phyloP scores from a whole-genome alignment of 1,139 yeast species.

The Candida sanyaensis region DNA sequence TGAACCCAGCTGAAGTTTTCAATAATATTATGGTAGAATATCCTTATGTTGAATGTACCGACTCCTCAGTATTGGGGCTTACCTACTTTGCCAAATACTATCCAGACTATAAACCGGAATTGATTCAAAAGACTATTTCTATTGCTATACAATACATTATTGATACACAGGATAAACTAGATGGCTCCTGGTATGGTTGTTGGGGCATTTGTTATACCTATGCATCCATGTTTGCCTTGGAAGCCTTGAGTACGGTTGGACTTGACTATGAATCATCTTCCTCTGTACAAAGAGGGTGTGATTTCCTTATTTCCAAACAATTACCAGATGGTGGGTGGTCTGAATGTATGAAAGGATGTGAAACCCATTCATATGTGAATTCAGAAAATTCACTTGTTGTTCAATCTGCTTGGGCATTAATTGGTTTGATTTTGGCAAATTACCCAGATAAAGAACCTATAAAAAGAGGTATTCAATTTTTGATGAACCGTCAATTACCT shows the following conservation, averaged over 20 bases:
- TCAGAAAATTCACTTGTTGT: conserved; percentile 67
- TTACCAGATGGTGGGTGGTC: conserved; percentile 96
- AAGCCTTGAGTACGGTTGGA: conserved; percentile 78
- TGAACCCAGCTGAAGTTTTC: conserved; percentile 97
- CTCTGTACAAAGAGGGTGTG: conserved; percentile 75
- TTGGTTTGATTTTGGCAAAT: conserved; percentile 76
- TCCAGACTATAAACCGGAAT: conserved; percentile 62
- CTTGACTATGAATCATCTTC: conserved; percentile 61
- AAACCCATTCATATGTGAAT: conserved; percentile 74
- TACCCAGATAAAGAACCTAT: conserved; percentile 74
- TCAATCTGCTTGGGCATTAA: conserved; percentile 92
- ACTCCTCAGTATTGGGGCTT: conserved; percentile 87
- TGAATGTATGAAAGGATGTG: conserved; percentile 83
- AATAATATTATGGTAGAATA: conserved; percentile 98
- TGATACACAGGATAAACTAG: conserved; percentile 57
- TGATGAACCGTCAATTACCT: conserved; percentile 66
- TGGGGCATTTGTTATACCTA: conserved; percentile 98
- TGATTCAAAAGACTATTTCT: conserved; percentile 66
- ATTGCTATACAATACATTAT: conserved; percentile 76
- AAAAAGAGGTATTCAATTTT: conserved; percentile 59
- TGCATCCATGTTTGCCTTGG: conserved; percentile 98
- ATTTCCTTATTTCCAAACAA: conserved; percentile 76
- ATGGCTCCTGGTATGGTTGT: conserved; percentile 98
- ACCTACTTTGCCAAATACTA: conserved; percentile 71
- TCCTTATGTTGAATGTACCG: conserved; percentile 98